phyloP scores from a whole-genome alignment of 805 yeast genomes.

The Ogataea siamensis region DNA sequence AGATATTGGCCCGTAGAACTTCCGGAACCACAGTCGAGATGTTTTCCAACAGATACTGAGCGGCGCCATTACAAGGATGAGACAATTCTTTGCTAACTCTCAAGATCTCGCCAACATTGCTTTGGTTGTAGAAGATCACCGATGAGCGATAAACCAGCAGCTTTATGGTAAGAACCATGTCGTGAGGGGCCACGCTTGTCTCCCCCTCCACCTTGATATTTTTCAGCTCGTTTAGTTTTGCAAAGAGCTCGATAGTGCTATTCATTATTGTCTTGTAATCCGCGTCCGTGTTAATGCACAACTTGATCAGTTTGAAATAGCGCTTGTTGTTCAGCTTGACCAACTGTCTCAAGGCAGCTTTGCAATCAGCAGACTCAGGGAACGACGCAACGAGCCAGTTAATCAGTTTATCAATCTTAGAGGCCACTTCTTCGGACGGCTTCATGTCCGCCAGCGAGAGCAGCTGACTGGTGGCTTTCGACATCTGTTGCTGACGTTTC shows the following conservation, averaged over 20 bases:
- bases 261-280: conserved; percentile 59
- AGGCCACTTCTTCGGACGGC: conserved; percentile 5
- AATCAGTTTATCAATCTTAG: conserved; percentile 52
- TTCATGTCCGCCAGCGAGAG: conserved; percentile 45
- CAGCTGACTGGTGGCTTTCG: conserved; percentile 49
- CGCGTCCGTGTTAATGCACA: conserved; percentile 54
- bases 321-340: conserved; percentile 57
- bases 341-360: conserved; percentile 51
- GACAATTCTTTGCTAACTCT: conserved; percentile 39
- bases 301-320: conserved; percentile 51
- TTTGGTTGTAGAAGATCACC: conserved; percentile 58
- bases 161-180: conserved; percentile 52
- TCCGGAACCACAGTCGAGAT: conserved; percentile 62
- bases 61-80: conserved; percentile 32
- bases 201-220: conserved; percentile 36
- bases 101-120: conserved; percentile 58
- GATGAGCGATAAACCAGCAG: conserved; percentile 62
- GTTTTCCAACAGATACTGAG: conserved; percentile 56
- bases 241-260: conserved; percentile 61
- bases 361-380: conserved; percentile 49
- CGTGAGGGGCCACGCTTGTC: conserved; percentile 41
- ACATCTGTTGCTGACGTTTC: conserved; percentile 62
- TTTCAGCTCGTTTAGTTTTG: conserved; percentile 53
- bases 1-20: conserved; percentile 59
- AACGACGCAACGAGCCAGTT: conserved; percentile 60